Conservation (phyloP, 139 green algal species). For the Ulvella scutata region DNA sequence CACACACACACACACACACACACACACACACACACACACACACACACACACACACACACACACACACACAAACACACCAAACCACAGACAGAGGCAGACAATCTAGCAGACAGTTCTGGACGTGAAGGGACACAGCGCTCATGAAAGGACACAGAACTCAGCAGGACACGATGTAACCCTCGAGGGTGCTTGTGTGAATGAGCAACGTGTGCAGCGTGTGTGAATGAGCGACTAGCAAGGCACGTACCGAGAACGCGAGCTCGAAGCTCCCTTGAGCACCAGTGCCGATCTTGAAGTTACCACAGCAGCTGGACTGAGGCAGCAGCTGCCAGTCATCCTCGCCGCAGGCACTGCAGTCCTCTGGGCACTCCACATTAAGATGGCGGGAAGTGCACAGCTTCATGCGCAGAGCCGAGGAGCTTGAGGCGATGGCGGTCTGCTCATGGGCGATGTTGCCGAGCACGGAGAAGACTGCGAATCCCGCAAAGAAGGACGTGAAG, state of each 20-base stretch:
- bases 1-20: no score
- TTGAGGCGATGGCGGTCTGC: neutral
- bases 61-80: no score
- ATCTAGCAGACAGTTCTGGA: no score
- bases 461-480: constrained; percentile 14
- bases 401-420: neutral
- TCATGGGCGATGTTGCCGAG: constrained; percentile 12
- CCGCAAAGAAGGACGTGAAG: constrained; percentile 6
- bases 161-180: no score
- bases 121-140: no score
- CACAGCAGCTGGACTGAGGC: neutral
- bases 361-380: neutral
- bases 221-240: neutral
- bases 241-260: neutral
- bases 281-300: neutral
- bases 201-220: neutral
- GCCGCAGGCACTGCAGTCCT: neutral
- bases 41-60: no score
- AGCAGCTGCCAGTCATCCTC: neutral
- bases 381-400: neutral
- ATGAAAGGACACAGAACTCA: no score
- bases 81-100: no score
- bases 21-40: no score
- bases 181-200: no score
- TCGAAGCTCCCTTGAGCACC: neutral